Evolutionary conservation across 257 asterid genomes (phyloP).

Genomic region (Echites panduratus): DNA sequence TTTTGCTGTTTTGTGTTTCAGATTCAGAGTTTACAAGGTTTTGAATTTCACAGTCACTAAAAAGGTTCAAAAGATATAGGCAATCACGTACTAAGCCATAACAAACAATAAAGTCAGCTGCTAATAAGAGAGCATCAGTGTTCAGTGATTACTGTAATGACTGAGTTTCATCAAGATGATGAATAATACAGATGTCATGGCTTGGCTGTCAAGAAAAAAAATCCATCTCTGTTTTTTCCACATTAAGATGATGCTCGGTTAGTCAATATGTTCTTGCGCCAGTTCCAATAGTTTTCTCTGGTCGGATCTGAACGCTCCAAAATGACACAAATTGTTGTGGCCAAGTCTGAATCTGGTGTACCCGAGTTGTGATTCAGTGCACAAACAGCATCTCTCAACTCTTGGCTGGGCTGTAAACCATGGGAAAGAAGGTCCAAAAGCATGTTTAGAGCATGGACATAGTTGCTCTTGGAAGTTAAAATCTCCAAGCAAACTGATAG

Average conservation of each 20-base stretch:
- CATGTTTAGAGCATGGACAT: conserved; percentile 61
- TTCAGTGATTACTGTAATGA: background rate
- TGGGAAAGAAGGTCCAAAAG: conserved; percentile 73
- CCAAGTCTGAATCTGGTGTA: conserved; percentile 29
- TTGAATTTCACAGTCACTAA: too few species aligned
- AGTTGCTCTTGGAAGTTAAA: conserved; percentile 36
- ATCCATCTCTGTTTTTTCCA: background rate
- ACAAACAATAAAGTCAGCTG: background rate
- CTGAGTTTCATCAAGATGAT: background rate
- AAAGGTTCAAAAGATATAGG: too few species aligned
- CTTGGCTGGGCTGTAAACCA: conserved; percentile 45
- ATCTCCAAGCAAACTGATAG: conserved; percentile 60
- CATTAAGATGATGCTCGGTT: conserved; percentile 18
- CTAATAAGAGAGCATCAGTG: too few species aligned
- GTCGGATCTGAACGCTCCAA: conserved; percentile 65
- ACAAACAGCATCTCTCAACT: conserved; percentile 47
- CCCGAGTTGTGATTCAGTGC: conserved; percentile 30
- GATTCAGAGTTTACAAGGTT: background rate
- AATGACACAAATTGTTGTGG: conserved; percentile 40
- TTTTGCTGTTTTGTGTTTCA: too few species aligned
- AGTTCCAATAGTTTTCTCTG: conserved; percentile 81
- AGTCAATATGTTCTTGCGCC: conserved; percentile 52
- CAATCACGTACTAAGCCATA: background rate
- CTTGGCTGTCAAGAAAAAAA: background rate
- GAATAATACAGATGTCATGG: background rate